Base-by-base conservation (phyloP, 441 rosid genomes). In the Hura crepitans region DNA sequence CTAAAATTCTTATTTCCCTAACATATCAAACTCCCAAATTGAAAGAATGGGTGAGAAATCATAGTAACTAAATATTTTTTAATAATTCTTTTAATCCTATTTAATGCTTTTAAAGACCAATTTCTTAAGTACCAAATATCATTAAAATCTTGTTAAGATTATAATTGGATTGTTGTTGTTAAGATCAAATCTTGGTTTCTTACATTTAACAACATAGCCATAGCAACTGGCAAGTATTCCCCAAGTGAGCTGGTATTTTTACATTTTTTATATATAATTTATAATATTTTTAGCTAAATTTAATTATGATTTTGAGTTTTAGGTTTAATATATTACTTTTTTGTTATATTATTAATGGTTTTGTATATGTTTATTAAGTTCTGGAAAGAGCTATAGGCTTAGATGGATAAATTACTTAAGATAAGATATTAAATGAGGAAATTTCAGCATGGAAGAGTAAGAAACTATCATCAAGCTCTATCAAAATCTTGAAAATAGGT, bases 331-430 rank as follows among this genome's bases (percentile, higher is more conserved):
- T n/a, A n/a, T n/a, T n/a, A n/a, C n/a, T n/a, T n/a, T n/a, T n/a
- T 71, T 27, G 6, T 14, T 63, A 15, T n/a, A 13, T 12, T 11
- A 5, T 69, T 37, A 23, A 5, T 35, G 7, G 61, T 6, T 75
- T 5, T 62, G n/a, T n/a, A n/a, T n/a, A 92, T 96, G 97, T 56
- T 80, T 93, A 18, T 73, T 85, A 65, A 84, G 98, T 78, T 93
- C 97, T 61, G 96, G 98, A 65, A 90, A 93, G 79, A 90, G 98
- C 71, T 93, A 97, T 83, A 84, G 98, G 78, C 89, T 93, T 1
- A 75, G 98, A 46, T 93, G 98, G 98, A 85, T 87, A 70, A 93
- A 90, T 75, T 93, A 93, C 69, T 74, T 93, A 37, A 74, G 75
- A 33, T 97, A 94, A 6, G 92, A 85, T 72, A 87, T 93, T 23